Evolutionary conservation across 108 stramenopile species (phyloP), one percentile per base, ranked within the genome.

Genomic region (Mediolabrus comicus): DNA sequence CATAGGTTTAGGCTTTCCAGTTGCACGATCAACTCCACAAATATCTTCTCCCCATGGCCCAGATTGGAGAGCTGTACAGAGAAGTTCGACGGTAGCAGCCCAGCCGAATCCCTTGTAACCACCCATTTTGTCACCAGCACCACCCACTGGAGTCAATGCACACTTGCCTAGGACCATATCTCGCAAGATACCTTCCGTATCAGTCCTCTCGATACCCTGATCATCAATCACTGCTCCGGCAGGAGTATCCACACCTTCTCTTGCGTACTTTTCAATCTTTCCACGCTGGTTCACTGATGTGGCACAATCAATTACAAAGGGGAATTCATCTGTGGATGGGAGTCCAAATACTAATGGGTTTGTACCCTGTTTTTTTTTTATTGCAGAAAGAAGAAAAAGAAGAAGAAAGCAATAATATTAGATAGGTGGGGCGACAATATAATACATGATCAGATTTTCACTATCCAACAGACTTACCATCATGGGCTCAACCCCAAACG

Each of bases 31-130:
- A 25, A 88, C 33, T 14, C 87, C 87, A 61, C 83, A 85, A 22
- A 88, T 78, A 25, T 69, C 83, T 58, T 85, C 83, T 12, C 87
- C 87, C 70, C 80, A 88, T 8, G 84, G 85, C 11, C 87, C 87
- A 6, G 79, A 83, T 53, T 88, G 87, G 34, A 85, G 51, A 10
- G 87, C 87, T 0, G 81, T 85, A 17, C 81, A 86, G 9, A 88
- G 72, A 22, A 88, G 65, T 55, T 88, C 87, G 12, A 88, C 87
- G 14, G 77, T 74, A 12, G 84, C 70, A 14, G 84, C 87, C 87
- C 87, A 88, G 56, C 84, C 84, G 62, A 85, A 88, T 49, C 83
- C 76, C 58, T 88, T 88, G 77, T 88, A 88, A 34, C 87, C 87
- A 13, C 84, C 87, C 83, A 85, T 75, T 46, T 75, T 71, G 22